phyloP scores from a whole-genome alignment of 2,329 filamentous ascomycete genomes.

The Alternaria rosae region DNA sequence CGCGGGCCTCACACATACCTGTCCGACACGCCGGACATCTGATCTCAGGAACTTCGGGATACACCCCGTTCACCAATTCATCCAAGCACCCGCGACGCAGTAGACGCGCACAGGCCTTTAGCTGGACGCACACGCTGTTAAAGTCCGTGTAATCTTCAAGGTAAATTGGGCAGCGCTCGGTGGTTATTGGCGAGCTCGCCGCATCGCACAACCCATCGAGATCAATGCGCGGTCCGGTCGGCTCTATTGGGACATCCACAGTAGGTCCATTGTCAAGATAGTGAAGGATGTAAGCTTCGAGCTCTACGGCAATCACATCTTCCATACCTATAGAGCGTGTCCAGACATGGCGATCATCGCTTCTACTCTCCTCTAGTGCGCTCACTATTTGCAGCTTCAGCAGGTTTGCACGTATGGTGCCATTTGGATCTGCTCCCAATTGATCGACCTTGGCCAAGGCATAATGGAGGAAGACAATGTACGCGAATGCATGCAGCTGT shows the following conservation, averaged over 20 bases:
- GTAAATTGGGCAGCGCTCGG: neutral
- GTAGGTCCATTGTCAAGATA: neutral
- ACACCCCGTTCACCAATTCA: neutral
- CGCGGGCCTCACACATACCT: neutral
- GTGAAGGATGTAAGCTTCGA: neutral
- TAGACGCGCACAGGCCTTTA: neutral
- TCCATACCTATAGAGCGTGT: neutral
- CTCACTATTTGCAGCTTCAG: neutral
- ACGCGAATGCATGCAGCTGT: neutral
- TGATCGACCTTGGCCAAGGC: neutral
- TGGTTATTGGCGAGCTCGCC: neutral
- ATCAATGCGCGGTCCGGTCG: neutral
- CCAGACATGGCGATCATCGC: neutral
- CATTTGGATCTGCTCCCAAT: neutral
- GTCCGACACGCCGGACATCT: neutral
- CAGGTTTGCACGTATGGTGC: neutral
- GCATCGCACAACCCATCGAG: neutral
- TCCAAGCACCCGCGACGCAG: neutral
- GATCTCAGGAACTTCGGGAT: neutral
- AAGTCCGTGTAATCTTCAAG: neutral
- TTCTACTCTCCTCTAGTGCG: neutral
- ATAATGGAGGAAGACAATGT: neutral
- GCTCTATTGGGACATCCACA: neutral
- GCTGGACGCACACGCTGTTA: neutral
- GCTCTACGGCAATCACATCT: neutral